Base-by-base conservation (phyloP, 2,329 filamentous ascomycete genomes). In the Teratosphaeria pseudoeucalypti region DNA sequence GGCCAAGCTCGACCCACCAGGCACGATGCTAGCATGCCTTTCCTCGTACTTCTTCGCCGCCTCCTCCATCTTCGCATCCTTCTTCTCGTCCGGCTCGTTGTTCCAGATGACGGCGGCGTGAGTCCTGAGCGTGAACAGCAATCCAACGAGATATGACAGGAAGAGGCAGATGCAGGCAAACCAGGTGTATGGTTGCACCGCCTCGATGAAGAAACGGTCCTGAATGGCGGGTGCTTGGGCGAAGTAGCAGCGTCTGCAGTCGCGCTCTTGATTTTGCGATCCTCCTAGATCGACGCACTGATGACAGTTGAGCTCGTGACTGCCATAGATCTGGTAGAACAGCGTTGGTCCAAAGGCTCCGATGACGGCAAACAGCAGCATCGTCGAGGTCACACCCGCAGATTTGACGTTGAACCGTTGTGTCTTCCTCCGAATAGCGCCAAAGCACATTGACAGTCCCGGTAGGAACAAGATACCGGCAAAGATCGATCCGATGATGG, bases 271-370 rank as follows among this genome's bases (percentile, higher is more conserved):
- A 47, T 78, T 75, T n/a, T 70, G 68, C 4, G 75, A 77, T 63
- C 85, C 81, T 55, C 82, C 54, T 7, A 59, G 26, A 27, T 60
- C 27, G 60, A 84, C 67, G 70, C 84, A 87, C 60, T 79, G 74
- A 63, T 79, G 83, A 70, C 94, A 99, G 69, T 90, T 94, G 57
- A 99, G 82, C 76, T 99, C 91, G 71, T 99, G 94, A 55, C 91
- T 96, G 66, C 94, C 95, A 73, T 97, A 97, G 63, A 99, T 96
- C 71, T 99, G 92, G 75, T 97, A 99, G 76, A 99, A 99, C 14
- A 99, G 78, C 0, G 94, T 99, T 2, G 94, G 94, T 0, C 92
- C 88, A 74, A 99, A 99, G 9, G 92, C 90, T 62, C 89, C 92
- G 67, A 99, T 94, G 47, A 95, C 89, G 27, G 94, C 92, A 72